Evolutionary conservation across 495 filamentous ascomycete species (phyloP).

Genomic region (Bacidia gigantensis): DNA sequence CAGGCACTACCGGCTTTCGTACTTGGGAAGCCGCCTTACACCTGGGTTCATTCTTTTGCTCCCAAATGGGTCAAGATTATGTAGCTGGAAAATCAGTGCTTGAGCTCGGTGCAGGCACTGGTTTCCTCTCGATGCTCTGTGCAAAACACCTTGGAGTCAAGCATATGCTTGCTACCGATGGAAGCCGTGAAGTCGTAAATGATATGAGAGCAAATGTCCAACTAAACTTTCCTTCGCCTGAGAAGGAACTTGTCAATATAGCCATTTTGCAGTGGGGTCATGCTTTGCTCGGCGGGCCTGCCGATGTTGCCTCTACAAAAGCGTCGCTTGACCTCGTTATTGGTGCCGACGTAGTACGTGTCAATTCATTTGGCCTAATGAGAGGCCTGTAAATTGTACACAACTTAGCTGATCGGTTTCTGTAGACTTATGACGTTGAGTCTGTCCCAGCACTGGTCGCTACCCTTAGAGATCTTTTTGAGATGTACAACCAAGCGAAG

Average conservation of each 20-base stretch:
- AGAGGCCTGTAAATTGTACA: background rate
- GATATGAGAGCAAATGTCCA: slow-evolving; percentile 52
- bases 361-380: no score
- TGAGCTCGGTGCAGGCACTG: slow-evolving; percentile 85
- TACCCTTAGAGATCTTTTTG: slow-evolving; percentile 42
- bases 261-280: slow-evolving; percentile 50
- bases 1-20: slow-evolving; percentile 71
- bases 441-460: slow-evolving; percentile 42
- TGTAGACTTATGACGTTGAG: slow-evolving; percentile 50
- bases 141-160: slow-evolving; percentile 54
- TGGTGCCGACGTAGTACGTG: slow-evolving; percentile 32
- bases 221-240: slow-evolving; percentile 45
- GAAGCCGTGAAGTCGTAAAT: slow-evolving; percentile 57
- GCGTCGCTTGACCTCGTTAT: slow-evolving; percentile 24
- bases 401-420: slow-evolving; percentile 3
- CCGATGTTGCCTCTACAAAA: slow-evolving; percentile 16
- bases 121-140: slow-evolving; percentile 70
- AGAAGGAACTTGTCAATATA: slow-evolving; percentile 26
- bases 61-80: slow-evolving; percentile 25
- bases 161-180: slow-evolving; percentile 64
- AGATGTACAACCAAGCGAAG: slow-evolving; percentile 30
- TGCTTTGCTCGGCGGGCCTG: slow-evolving; percentile 20
- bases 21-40: slow-evolving; percentile 94
- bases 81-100: slow-evolving; percentile 50
- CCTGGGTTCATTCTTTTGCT: slow-evolving; percentile 58